These are phyloP conservation scores for Colletotrichum noveboracense DNA, from an alignment of 2,329 filamentous ascomycete genomes.

Conservation along the genomic window DNA sequence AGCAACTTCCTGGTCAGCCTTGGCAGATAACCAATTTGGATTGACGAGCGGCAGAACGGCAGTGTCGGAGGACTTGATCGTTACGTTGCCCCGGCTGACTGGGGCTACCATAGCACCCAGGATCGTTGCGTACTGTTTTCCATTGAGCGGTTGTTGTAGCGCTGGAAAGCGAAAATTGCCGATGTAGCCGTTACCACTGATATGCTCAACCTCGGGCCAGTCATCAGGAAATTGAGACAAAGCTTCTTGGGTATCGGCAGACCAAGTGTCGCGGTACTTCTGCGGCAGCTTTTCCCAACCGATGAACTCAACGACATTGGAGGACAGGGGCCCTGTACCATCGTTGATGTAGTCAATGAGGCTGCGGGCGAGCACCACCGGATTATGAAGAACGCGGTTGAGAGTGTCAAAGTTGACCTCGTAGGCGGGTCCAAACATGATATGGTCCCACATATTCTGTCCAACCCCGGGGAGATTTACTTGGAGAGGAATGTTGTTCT, in stretches of 20 bases:
- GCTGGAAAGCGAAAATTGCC: slow-evolving; percentile 16
- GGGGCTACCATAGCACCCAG: slow-evolving; percentile 38
- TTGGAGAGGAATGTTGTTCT: slow-evolving; percentile 46
- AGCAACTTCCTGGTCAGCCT: slow-evolving; percentile 47
- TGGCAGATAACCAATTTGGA: slow-evolving; percentile 49
- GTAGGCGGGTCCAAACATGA: background rate
- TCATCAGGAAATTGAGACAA: background rate
- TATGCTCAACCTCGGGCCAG: background rate
- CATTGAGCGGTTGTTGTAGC: background rate
- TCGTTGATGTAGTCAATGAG: background rate
- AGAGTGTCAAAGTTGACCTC: background rate
- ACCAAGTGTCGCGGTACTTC: background rate
- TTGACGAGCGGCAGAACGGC: slow-evolving; percentile 46
- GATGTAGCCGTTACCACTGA: slow-evolving; percentile 20
- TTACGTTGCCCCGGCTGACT: slow-evolving; percentile 47
- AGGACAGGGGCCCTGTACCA: background rate
- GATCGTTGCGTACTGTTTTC: slow-evolving; percentile 26
- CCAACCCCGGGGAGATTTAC: slow-evolving; percentile 72
- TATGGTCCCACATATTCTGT: slow-evolving; percentile 69
- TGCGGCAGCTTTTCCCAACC: slow-evolving; percentile 26
- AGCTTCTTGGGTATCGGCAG: background rate
- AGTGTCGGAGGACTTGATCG: slow-evolving; percentile 39
- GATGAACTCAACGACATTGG: slow-evolving; percentile 15
- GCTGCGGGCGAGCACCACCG: background rate
- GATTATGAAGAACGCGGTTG: background rate